Evolutionary conservation across 228 moss, liverwort and hornwort species (phyloP).

Genomic region (Sphagnum fallax): DNA sequence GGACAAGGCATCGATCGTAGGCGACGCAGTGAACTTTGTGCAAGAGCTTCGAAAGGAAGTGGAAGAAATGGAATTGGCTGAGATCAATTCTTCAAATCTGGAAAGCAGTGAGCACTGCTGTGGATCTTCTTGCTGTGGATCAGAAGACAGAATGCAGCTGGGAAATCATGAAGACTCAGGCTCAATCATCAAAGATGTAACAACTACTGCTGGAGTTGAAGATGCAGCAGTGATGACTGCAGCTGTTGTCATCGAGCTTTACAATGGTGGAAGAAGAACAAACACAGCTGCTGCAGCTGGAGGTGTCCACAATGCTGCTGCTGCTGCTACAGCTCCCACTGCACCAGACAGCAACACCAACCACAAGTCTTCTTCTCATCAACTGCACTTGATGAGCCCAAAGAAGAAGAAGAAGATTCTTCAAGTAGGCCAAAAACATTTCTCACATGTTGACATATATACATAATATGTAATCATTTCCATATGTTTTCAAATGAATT

Average conservation of each 20-base stretch:
- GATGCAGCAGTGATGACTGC: constrained; percentile 22
- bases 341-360: no score
- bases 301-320: no score
- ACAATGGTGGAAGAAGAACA: no score
- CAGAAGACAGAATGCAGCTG: constrained; percentile 13
- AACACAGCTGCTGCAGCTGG: no score
- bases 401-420: no score
- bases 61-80: constrained; percentile 60
- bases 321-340: no score
- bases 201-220: constrained; percentile 14
- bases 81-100: constrained; percentile 50
- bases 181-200: constrained; percentile 48
- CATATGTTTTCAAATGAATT: no score
- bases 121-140: constrained; percentile 36
- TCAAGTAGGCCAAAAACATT: no score
- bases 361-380: no score
- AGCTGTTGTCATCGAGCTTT: constrained; percentile 7
- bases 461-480: no score
- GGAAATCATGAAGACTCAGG: constrained; percentile 33
- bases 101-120: constrained; percentile 42
- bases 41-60: constrained; percentile 92
- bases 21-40: constrained; percentile 91
- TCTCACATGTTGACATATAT: no score
- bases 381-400: no score
- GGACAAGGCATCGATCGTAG: constrained; percentile 96